Evolutionary conservation across 768 basidiomycete species (phyloP), one percentile per base, ranked within the genome.

Genomic region (Suillus plorans): DNA sequence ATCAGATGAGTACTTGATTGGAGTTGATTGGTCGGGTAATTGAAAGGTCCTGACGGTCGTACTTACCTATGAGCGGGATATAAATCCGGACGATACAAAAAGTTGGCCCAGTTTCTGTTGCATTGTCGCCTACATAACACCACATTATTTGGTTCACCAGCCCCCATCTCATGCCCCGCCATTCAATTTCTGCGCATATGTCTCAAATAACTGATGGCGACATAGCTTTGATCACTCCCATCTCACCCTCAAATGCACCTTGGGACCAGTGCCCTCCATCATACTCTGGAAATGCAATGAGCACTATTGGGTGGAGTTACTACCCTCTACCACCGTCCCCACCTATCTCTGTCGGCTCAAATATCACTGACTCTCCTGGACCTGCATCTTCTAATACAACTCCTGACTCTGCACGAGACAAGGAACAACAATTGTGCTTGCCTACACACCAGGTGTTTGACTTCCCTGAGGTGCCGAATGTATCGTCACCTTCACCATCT

Each of bases 391-490:
- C 74, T 16, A 78, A 77, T 67, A 76, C 79, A 71, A 79, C 79
- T 66, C 80, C 84, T 5, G 85, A 85, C 66, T 67, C 74, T 13
- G 67, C 62, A 34, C 75, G 79, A 20, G 83, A 85, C 28, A 72
- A 78, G 63, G 81, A 84, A 61, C 82, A 81, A 65, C 76, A 78
- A 63, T 77, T 85, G 49, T 91, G 89, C 71, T 74, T 91, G 16
- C 84, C 90, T 41, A 91, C 90, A 18, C 85, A 86, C 73, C 87
- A 91, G 77, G 81, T 91, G 69, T 92, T 91, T 75, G 89, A 90
- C 74, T 81, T 88, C 66, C 76, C 81, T 4, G 75, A 80, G 34
- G 68, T 71, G 36, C 76, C 79, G 6, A 64, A 67, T 2, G 72
- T 71, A 34, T 74, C 78, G 41, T 79, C 80, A 34, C 71, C 78